Evolutionary conservation across 2,329 filamentous ascomycete genomes (phyloP).

Genomic region (Stemphylium lycopersici): DNA sequence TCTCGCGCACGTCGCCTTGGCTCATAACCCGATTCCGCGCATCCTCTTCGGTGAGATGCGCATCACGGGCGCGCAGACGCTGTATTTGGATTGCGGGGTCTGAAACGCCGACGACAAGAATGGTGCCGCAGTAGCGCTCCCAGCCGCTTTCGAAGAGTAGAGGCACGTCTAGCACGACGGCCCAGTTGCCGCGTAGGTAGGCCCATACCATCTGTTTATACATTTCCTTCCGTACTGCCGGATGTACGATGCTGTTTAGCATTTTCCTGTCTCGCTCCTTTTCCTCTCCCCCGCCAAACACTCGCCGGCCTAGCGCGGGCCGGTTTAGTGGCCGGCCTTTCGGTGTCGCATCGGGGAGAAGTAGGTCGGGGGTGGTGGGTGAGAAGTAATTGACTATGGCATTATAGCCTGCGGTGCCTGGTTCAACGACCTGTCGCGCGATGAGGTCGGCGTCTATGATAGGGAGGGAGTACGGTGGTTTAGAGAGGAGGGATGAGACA

Average conservation of each 20-base stretch:
- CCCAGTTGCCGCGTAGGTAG: slow-evolving; percentile 81
- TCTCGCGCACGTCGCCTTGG: slow-evolving; percentile 84
- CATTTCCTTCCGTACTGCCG: slow-evolving; percentile 83
- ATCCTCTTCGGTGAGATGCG: slow-evolving; percentile 81
- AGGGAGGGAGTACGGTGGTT: slow-evolving; percentile 82
- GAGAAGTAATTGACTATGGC: slow-evolving; percentile 83
- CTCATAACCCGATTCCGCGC: slow-evolving; percentile 84
- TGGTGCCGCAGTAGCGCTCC: slow-evolving; percentile 82
- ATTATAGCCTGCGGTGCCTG: slow-evolving; percentile 82
- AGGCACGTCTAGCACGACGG: slow-evolving; percentile 90
- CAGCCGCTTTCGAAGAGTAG: slow-evolving; percentile 88
- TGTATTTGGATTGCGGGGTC: slow-evolving; percentile 84
- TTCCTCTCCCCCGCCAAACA: slow-evolving; percentile 82
- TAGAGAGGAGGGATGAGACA: slow-evolving; percentile 81
- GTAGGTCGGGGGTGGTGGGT: slow-evolving; percentile 82
- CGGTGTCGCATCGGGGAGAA: slow-evolving; percentile 65
- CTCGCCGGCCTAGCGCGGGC: slow-evolving; percentile 79
- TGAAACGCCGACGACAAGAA: slow-evolving; percentile 83
- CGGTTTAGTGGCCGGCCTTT: slow-evolving; percentile 81
- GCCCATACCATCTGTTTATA: slow-evolving; percentile 73
- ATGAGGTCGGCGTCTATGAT: slow-evolving; percentile 93
- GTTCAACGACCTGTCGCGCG: slow-evolving; percentile 91
- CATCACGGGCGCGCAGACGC: slow-evolving; percentile 75
- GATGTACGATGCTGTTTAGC: slow-evolving; percentile 91
- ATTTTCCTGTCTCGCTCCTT: slow-evolving; percentile 73